Evolutionary conservation across 202 grass and related monocot species (phyloP).

Genomic region (Miscanthus sacchariflorus): DNA sequence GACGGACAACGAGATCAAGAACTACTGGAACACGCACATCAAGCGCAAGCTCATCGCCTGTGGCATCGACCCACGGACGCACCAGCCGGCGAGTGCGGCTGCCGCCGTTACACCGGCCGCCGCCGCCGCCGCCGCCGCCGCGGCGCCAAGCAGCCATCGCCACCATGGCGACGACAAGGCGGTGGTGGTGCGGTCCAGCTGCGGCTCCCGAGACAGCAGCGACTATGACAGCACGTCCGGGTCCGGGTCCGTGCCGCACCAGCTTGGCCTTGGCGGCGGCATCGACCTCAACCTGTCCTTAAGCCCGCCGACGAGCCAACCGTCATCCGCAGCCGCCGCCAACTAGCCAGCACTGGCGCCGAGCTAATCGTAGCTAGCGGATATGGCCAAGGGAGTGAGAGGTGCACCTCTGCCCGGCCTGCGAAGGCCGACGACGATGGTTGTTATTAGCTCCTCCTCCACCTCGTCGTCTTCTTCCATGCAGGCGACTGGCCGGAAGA

Average conservation of each 20-base stretch:
- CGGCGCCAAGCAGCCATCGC: neutral
- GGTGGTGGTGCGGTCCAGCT: neutral
- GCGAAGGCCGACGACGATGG: no score
- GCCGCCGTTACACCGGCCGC: neutral
- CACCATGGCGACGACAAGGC: neutral
- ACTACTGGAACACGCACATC: constrained; percentile 99
- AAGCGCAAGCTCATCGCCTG: constrained; percentile 85
- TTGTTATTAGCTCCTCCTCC: no score
- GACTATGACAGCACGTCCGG: constrained; percentile 29
- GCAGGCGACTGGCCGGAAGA: no score
- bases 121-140: neutral
- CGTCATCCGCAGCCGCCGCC: neutral
- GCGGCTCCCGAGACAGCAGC: constrained; percentile 51
- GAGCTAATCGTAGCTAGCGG: neutral
- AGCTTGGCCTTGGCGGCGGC: neutral
- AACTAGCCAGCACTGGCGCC: no score
- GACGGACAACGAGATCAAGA: constrained; percentile 99
- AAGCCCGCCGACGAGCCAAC: constrained; percentile 15
- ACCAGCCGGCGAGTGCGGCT: constrained; percentile 46
- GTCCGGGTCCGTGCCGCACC: neutral
- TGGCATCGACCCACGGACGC: constrained; percentile 84
- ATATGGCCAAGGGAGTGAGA: no score
- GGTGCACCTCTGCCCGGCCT: no score
- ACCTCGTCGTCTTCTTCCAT: no score
- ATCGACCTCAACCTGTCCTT: constrained; percentile 39